Evolutionary conservation across 306 rosid species (phyloP).

Genomic region (Cucurbita moschata): DNA sequence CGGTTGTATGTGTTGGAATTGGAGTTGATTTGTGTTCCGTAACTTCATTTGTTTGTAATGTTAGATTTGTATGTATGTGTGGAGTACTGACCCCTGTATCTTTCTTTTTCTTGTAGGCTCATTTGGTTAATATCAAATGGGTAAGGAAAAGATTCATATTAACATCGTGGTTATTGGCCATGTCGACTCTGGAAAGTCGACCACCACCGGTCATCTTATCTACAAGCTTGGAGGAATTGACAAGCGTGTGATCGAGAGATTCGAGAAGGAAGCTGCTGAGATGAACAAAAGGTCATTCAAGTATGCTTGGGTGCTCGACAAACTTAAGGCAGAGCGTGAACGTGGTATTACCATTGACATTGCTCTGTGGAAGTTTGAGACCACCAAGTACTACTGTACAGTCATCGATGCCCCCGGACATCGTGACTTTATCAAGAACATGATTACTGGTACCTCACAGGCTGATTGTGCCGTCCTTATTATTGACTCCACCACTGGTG

Average conservation of each 20-base stretch:
- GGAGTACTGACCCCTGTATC: background rate
- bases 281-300: constrained; percentile 18
- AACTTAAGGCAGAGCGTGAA: constrained; percentile 15
- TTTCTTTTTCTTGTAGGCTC: background rate
- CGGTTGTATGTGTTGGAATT: background rate
- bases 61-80: no score
- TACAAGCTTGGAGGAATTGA: constrained; percentile 19
- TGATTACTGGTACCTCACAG: constrained; percentile 42
- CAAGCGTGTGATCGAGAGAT: constrained; percentile 17
- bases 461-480: constrained; percentile 26
- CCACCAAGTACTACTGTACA: constrained; percentile 34
- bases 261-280: constrained; percentile 16
- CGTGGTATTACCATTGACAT: constrained; percentile 17
- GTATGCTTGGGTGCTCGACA: constrained; percentile 12
- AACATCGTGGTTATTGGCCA: constrained; percentile 14
- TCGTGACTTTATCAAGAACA: constrained; percentile 32
- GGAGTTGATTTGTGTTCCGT: background rate
- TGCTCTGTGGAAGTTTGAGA: constrained; percentile 15
- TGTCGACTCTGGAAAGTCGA: constrained; percentile 15
- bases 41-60: no score
- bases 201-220: constrained; percentile 17
- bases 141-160: constrained; percentile 13
- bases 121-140: background rate
- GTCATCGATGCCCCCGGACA: constrained; percentile 38
- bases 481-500: constrained; percentile 15